Evolutionary conservation across 345 rosid genomes (phyloP), one percentile per base, ranked within the genome.

Genomic region (Fremontodendron californicum): DNA sequence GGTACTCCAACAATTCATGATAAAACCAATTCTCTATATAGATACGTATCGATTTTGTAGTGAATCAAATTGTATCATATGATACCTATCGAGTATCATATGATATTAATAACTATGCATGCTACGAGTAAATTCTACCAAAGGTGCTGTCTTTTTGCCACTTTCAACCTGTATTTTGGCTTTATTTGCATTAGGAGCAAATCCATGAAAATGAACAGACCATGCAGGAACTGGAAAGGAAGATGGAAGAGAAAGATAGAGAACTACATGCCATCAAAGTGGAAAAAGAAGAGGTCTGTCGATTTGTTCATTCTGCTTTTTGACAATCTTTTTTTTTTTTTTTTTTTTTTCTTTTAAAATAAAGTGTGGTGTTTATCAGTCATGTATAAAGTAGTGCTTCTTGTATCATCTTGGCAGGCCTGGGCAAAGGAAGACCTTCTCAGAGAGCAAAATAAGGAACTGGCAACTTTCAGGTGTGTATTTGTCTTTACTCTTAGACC

Each of bases 401-500:
- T 78, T 68, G 9, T 77, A 16, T 67, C 42, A 74, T 82, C 40
- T 23, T 69, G 45, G 54, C 73, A 96, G 99, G 93, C 91, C 12
- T 94, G 99, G 99, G 99, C 92, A n/a, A 96, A 94, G 82, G 98
- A 96, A 79, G 98, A 89, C 77, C 92, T 93, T 69, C 83, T 96
- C 13, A 89, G 93, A 80, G 98, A 93, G 83, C 98, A 93, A 79
- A 92, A 90, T 65, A 92, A 92, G 80, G 99, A 96, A 82, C 82
- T 96, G 67, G 92, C 92, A 71, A 85, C 94, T 61, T 90, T 89
- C 84, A 89, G 98, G 99, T 91, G 49, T 40, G 85, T 60, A 39
- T 55, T 74, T 21, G 9, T 29, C 45, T 27, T 29, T 67, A 51
- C 33, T 64, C 33, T 72, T 60, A 16, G 35, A 43, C 16, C 45